Conservation (phyloP, 768 basidiomycete genomes). For the Scleroderma citrinum region DNA sequence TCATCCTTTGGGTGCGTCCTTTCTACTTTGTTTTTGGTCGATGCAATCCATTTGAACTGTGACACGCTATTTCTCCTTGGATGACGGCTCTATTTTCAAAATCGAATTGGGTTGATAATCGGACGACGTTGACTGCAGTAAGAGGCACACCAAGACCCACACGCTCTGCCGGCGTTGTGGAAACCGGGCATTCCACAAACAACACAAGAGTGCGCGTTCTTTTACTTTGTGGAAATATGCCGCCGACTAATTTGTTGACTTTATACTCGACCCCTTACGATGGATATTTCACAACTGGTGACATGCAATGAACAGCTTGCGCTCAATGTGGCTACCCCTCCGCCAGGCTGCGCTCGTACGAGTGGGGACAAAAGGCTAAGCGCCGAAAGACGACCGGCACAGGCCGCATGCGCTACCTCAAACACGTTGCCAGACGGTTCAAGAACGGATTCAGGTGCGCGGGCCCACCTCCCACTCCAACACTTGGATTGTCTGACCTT, state of each 20-base stretch:
- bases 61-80: neutral
- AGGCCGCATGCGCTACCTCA: conserved; percentile 92
- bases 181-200: conserved; percentile 92
- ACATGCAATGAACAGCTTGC: conserved; percentile 53
- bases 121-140: conserved; percentile 44
- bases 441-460: conserved; percentile 93
- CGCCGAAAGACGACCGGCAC: conserved; percentile 99
- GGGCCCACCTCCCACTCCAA: neutral
- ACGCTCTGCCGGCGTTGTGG: conserved; percentile 98
- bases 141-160: conserved; percentile 95
- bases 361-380: conserved; percentile 99
- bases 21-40: neutral
- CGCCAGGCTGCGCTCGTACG: conserved; percentile 91
- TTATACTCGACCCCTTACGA: too few relatives aligned
- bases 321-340: conserved; percentile 95
- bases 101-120: neutral
- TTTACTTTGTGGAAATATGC: neutral
- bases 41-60: neutral
- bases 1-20: conserved; percentile 87
- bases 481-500: neutral
- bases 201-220: conserved; percentile 82
- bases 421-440: conserved; percentile 89
- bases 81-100: neutral
- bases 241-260: too few relatives aligned
- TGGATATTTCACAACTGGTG: too few relatives aligned